Evolutionary conservation across 495 filamentous ascomycete genomes (phyloP), one percentile per base, ranked within the genome.

Genomic region (Aspergillus wentii): DNA sequence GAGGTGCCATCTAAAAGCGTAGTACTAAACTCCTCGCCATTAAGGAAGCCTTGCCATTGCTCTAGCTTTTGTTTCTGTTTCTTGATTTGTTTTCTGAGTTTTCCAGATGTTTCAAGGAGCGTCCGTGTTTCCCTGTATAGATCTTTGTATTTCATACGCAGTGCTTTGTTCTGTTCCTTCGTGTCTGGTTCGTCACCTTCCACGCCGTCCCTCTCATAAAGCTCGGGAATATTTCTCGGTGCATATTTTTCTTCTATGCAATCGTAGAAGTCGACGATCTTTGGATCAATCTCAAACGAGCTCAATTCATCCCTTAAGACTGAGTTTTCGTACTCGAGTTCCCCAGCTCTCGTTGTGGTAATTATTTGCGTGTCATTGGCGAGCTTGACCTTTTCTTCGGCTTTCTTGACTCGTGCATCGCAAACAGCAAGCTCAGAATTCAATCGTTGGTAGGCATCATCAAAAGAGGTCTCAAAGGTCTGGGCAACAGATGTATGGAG

Each of bases 11-110:
- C 42, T 16, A 59, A 34, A 10, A 52, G 17, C 18, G 61, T 17
- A 1, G 55, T 56, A n/a, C n/a, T n/a, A 30, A 66, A 67, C 21
- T 59, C 49, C 35, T 59, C 56, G 3, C 41, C 38, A 8, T 47
- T 18, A 16, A 69, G 19, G 27, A 48, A 54, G 7, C 40, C 59
- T 20, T 62, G 58, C 51, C 59, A 62, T 38, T 56, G 41, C n/a
- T 18, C 32, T 9, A 61, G 49, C 44, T 64, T 70, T 46, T 43
- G 59, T 38, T 63, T 75, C 17, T 65, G 59, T 13, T 57, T 53
- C 21, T 61, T 54, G 1, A 63, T 39, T 17, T 51, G 51, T 3
- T 34, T 19, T 41, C 51, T 65, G 23, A 71, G 56, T 16, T 44
- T 43, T 11, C 29, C 44, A 35, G 44, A 53, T 17, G 52, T 56